A percentile compares a stretch with the other conserved stretches of the same genome.
phyloP scores from a whole-genome alignment of 2,329 filamentous ascomycete species.

The Diaporthe batatas region DNA sequence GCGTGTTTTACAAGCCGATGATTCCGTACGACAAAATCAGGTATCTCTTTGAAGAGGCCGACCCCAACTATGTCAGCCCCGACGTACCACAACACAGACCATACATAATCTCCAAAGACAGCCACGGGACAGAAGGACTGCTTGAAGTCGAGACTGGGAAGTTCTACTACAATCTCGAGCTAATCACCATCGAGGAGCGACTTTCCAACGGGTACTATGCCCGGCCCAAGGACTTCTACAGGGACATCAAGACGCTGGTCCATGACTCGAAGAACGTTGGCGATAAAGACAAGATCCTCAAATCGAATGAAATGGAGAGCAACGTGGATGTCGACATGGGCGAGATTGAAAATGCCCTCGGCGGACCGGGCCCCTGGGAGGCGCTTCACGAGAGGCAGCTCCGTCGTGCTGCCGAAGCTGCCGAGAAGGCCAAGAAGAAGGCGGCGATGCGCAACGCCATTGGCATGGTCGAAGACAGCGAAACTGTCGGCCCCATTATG shows the following conservation, averaged over 20 bases:
- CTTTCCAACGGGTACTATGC: conserved; percentile 97
- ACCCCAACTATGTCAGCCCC: conserved; percentile 77
- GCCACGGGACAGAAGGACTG: conserved; percentile 81
- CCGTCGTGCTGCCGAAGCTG: conserved; percentile 70
- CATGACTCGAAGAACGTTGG: conserved; percentile 86
- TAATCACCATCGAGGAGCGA: conserved; percentile 93
- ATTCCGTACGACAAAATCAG: conserved; percentile 80
- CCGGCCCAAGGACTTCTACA: conserved; percentile 87
- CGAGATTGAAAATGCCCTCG: conserved; percentile 68
- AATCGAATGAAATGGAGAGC: conserved; percentile 89
- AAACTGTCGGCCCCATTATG: conserved; percentile 66
- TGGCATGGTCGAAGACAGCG: conserved; percentile 65
- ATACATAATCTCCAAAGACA: conserved; percentile 84
- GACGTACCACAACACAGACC: conserved; percentile 76
- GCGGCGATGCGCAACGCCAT: conserved; percentile 70
- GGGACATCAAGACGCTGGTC: conserved; percentile 85
- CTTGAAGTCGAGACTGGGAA: conserved; percentile 81
- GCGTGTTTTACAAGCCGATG: conserved; percentile 85
- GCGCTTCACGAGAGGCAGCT: conserved; percentile 81
- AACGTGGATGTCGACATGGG: conserved; percentile 96
- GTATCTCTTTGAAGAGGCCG: conserved; percentile 87
- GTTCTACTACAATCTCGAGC: conserved; percentile 95
- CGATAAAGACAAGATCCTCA: conserved; percentile 86
- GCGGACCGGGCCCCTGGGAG: conserved; percentile 74
- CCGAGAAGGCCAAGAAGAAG: conserved; percentile 74